phyloP scores from a whole-genome alignment of 352 stramenopile species.

The Phytophthora hibernalis region DNA sequence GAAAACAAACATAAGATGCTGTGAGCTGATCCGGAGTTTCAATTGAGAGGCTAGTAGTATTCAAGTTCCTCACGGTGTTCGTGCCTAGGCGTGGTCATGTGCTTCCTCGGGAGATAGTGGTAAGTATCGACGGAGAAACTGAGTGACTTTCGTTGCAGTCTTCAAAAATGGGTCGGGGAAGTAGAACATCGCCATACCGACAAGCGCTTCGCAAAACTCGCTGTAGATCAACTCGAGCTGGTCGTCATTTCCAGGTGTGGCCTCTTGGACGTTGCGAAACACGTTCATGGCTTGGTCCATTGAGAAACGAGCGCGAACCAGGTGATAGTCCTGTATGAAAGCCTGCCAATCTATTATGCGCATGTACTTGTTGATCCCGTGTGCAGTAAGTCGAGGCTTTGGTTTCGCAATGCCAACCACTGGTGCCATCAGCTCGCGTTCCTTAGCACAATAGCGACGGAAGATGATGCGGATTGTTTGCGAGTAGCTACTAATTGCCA shows the following conservation, averaged over 20 bases:
- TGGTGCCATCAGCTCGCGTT: slow-evolving; percentile 47
- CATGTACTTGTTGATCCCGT: slow-evolving; percentile 72
- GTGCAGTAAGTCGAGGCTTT: slow-evolving; percentile 27
- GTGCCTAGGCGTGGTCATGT: slow-evolving; percentile 42
- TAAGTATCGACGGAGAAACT: slow-evolving; percentile 77
- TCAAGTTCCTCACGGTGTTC: not conserved
- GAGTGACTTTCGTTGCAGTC: slow-evolving; percentile 58
- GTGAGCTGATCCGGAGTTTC: too few relatives aligned
- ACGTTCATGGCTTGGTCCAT: slow-evolving; percentile 59
- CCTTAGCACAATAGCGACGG: slow-evolving; percentile 75
- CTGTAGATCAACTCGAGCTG: slow-evolving; percentile 74
- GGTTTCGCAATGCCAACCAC: slow-evolving; percentile 24
- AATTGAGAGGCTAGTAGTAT: not conserved
- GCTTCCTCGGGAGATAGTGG: slow-evolving; percentile 68
- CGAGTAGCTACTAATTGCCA: slow-evolving; percentile 57
- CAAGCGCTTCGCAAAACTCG: slow-evolving; percentile 76
- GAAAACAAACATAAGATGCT: too few relatives aligned
- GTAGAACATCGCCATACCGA: slow-evolving; percentile 59
- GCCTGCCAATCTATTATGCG: slow-evolving; percentile 70
- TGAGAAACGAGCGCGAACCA: slow-evolving; percentile 67
- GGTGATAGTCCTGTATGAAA: slow-evolving; percentile 77
- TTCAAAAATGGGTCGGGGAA: slow-evolving; percentile 74
- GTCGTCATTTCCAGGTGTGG: slow-evolving; percentile 43
- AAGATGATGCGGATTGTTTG: slow-evolving; percentile 75
- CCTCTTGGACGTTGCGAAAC: slow-evolving; percentile 75